These are phyloP conservation scores for Acer yangbiense DNA, from an alignment of 345 rosid species.

Conservation along the genomic window DNA sequence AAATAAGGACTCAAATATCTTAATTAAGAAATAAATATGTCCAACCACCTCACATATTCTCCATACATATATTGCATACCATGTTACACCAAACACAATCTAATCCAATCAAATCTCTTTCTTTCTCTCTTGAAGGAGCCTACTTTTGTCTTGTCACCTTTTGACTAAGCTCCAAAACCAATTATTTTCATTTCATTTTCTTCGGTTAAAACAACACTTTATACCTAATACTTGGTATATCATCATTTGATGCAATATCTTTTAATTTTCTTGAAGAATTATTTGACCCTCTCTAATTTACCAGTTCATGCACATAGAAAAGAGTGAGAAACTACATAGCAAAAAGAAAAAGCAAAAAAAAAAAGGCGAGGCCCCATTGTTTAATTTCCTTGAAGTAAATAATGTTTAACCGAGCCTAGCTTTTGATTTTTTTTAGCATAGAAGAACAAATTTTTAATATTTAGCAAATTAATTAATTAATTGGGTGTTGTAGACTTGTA, in stretches of 20 bases:
- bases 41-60: constrained; percentile 14
- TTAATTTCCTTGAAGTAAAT: background rate
- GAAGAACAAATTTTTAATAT: too few relatives aligned
- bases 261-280: background rate
- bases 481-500: background rate
- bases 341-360: background rate
- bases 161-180: constrained; percentile 15
- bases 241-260: background rate
- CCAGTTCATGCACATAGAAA: background rate
- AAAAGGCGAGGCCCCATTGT: background rate
- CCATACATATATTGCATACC: constrained; percentile 15
- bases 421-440: too few relatives aligned
- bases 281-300: background rate
- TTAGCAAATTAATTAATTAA: background rate
- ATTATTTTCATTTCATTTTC: constrained; percentile 8
- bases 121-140: constrained; percentile 1
- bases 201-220: background rate
- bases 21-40: background rate
- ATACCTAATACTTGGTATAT: constrained; percentile 15
- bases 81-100: constrained; percentile 28
- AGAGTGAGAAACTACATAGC: background rate
- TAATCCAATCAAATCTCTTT: constrained; percentile 13
- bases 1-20: background rate
- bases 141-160: constrained; percentile 17
- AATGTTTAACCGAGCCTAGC: background rate